Evolutionary conservation across 371 early-diverging fungal genomes (phyloP).

Genomic region (Aphelidium insulamus): DNA sequence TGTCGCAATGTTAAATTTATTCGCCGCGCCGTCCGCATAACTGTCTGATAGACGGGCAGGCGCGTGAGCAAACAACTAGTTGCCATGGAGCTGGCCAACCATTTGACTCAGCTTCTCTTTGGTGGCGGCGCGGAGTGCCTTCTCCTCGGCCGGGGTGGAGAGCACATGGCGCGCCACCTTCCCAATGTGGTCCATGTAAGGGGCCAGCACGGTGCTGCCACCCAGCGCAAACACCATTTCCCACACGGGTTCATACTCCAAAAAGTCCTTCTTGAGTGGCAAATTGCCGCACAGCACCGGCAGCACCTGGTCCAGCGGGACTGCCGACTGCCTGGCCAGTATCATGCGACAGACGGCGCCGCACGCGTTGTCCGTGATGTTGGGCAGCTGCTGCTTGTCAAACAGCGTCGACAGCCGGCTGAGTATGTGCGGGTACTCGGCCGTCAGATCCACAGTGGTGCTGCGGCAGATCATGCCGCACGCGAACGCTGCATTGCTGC

Average conservation of each 20-base stretch:
- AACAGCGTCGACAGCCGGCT: slow-evolving; percentile 49
- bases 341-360: slow-evolving; percentile 69
- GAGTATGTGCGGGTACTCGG: slow-evolving; percentile 44
- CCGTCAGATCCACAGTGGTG: slow-evolving; percentile 38
- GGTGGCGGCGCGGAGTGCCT: too few relatives aligned
- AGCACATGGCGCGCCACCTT: too few relatives aligned
- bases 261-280: slow-evolving; percentile 54
- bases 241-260: slow-evolving; percentile 60
- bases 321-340: slow-evolving; percentile 32
- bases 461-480: slow-evolving; percentile 45
- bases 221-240: slow-evolving; percentile 34
- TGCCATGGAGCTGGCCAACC: too few relatives aligned
- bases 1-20: too few relatives aligned
- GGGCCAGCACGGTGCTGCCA: too few relatives aligned
- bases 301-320: slow-evolving; percentile 43
- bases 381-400: slow-evolving; percentile 27
- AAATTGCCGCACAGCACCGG: slow-evolving; percentile 38
- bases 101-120: too few relatives aligned
- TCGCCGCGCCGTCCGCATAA: too few relatives aligned
- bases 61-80: too few relatives aligned
- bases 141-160: too few relatives aligned
- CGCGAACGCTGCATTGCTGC: slow-evolving; percentile 65
- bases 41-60: too few relatives aligned
- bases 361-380: slow-evolving; percentile 65
- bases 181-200: too few relatives aligned